Conservation (phyloP, 2,329 filamentous ascomycete genomes). For the Coleophoma crateriformis region DNA sequence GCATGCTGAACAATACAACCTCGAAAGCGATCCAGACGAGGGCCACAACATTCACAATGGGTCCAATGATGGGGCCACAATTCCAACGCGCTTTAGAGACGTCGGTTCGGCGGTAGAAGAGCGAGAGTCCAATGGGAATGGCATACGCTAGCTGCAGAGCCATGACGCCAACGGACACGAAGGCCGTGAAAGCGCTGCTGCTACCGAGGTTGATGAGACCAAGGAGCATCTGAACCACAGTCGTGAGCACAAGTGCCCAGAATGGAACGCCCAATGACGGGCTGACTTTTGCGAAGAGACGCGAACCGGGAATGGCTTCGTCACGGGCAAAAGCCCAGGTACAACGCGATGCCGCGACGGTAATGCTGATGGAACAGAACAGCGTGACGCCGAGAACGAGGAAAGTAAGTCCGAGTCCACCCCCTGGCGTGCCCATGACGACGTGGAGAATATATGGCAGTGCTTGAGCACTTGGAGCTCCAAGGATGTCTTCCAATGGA, state of each 20-base stretch:
- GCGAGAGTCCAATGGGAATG: conserved; percentile 66
- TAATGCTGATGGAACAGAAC: conserved; percentile 49
- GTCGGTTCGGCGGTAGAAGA: conserved; percentile 54
- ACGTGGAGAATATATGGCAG: conserved; percentile 43
- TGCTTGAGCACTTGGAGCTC: conserved; percentile 39
- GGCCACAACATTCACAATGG: conserved; percentile 52
- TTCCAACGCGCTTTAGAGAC: conserved; percentile 51
- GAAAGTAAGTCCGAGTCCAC: conserved; percentile 40
- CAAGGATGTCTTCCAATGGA: conserved; percentile 36
- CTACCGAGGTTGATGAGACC: conserved; percentile 67
- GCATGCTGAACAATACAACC: conserved; percentile 60
- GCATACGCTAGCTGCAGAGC: conserved; percentile 68
- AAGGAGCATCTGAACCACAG: conserved; percentile 58
- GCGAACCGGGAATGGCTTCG: conserved; percentile 58
- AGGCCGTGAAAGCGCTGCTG: conserved; percentile 63
- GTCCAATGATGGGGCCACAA: conserved; percentile 53
- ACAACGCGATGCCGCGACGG: conserved; percentile 51
- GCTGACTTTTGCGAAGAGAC: conserved; percentile 56
- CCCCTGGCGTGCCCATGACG: conserved; percentile 43
- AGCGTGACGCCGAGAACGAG: conserved; percentile 43
- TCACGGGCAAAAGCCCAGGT: conserved; percentile 64
- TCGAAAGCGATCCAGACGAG: conserved; percentile 53
- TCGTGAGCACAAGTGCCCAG: conserved; percentile 57
- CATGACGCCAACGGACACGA: conserved; percentile 66
- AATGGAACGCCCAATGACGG: conserved; percentile 56